phyloP scores from a whole-genome alignment of 495 filamentous ascomycete species.

The Chaetomium fimeti region DNA sequence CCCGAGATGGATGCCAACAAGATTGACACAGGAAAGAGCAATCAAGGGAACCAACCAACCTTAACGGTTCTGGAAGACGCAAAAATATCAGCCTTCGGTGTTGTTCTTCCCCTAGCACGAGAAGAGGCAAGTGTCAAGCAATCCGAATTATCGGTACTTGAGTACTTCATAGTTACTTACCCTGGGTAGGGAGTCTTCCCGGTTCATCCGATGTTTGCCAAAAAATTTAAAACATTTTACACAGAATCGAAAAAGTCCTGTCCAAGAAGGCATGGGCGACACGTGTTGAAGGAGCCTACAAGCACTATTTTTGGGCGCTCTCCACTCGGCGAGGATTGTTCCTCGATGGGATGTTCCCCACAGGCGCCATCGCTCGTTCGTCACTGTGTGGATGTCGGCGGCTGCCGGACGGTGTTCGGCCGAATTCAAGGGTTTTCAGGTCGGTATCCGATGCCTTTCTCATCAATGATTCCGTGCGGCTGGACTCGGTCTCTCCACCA shows the following conservation, averaged over 20 bases:
- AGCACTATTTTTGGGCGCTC: background rate
- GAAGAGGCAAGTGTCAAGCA: too few species aligned
- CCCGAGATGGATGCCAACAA: background rate
- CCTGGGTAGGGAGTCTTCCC: too few species aligned
- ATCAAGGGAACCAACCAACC: background rate
- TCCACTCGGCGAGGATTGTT: background rate
- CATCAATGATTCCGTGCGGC: background rate
- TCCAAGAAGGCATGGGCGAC: slow-evolving; percentile 1
- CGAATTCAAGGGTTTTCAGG: background rate
- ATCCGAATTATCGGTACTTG: too few species aligned
- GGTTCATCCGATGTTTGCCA: too few species aligned
- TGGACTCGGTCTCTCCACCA: too few species aligned
- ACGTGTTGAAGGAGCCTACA: background rate
- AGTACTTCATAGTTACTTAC: too few species aligned
- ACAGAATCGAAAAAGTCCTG: background rate
- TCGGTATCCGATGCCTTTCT: background rate
- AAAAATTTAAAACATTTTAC: background rate
- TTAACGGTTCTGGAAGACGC: background rate
- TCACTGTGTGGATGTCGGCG: too few species aligned
- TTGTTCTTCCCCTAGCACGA: background rate
- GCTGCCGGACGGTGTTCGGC: background rate
- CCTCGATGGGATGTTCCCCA: too few species aligned
- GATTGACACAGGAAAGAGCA: background rate
- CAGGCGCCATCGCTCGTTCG: too few species aligned
- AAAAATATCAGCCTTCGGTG: background rate